A percentile compares a stretch with the other conserved stretches of the same genome.
These are phyloP conservation scores for Zygoascus tannicola DNA, from an alignment of 805 yeast species.

Conservation along the genomic window DNA sequence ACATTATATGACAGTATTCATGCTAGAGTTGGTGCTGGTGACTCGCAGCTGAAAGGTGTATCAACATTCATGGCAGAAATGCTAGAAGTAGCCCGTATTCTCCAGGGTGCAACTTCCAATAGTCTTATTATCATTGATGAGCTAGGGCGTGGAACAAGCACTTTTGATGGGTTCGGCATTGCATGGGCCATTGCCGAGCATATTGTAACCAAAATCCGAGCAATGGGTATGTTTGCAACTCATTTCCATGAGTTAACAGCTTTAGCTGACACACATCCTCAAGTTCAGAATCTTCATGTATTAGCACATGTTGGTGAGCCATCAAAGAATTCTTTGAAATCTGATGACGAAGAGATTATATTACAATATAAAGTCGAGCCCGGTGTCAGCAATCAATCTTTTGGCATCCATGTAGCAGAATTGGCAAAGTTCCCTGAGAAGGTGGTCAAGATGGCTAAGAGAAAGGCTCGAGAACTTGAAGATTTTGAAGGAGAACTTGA, in stretches of 20 bases:
- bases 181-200: slow-evolving; percentile 95
- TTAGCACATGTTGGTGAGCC: slow-evolving; percentile 62
- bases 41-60: slow-evolving; percentile 92
- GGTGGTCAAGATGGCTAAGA: slow-evolving; percentile 88
- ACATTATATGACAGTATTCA: slow-evolving; percentile 83
- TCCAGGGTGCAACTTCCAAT: slow-evolving; percentile 66
- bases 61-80: slow-evolving; percentile 96
- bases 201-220: slow-evolving; percentile 56
- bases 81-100: slow-evolving; percentile 85
- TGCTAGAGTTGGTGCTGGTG: slow-evolving; percentile 98
- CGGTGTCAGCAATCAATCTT: slow-evolving; percentile 92
- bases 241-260: slow-evolving; percentile 95
- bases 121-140: slow-evolving; percentile 89
- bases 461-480: slow-evolving; percentile 84
- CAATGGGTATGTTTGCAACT: slow-evolving; percentile 89
- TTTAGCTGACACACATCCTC: slow-evolving; percentile 49
- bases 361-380: slow-evolving; percentile 88
- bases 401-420: slow-evolving; percentile 97
- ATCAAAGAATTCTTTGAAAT: slow-evolving; percentile 12
- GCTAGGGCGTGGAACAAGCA: slow-evolving; percentile 86
- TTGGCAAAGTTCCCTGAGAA: slow-evolving; percentile 86
- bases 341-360: slow-evolving; percentile 55
- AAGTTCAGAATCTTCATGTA: slow-evolving; percentile 77
- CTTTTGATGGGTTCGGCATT: slow-evolving; percentile 95
- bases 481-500: slow-evolving; percentile 38